Base-by-base conservation (phyloP, 169 alveolate species). In the Plasmodium knowlesi region DNA sequence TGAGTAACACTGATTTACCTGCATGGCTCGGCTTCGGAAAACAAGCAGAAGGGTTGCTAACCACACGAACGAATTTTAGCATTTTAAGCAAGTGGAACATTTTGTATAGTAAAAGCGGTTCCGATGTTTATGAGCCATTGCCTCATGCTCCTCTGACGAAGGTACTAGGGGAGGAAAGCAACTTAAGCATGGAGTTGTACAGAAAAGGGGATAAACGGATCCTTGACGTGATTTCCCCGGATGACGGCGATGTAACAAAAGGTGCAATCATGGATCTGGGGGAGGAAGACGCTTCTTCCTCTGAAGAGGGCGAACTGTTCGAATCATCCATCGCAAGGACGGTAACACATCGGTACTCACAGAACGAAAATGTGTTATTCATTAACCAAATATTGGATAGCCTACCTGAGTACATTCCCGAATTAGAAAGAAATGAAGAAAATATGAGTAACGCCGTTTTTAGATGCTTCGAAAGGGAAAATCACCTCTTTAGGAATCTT, bases 401-500 rank as follows among this genome's bases (percentile, higher is more conserved):
- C 54, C 94, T 98, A 28, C 99, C 99, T 4, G 61, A 57, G 16
- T 88, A 89, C 90, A 96, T 98, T 8, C 95, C 95, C 22, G 86
- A 83, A 14, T 90, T 98, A 46, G 84, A 90, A 72, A 96, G 98
- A 91, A 97, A 96, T 41, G 98, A 96, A 32, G 95, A 84, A 28
- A 95, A 97, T 34, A 96, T 98, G 92, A 97, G 98, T 70, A 97
- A 98, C 93, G 99, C 99, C 10, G 96, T 98, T 53, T 98, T 97
- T 95, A 96, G 99, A 92, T 98, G 98, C 96, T 95, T 98, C 83
- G 98, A 97, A 85, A 96, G 99, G 82, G 99, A 98, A 95, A 82
- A 91, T 70, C 39, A 91, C 25, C 76, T 91, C 39, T 80, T 82
- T 46, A 82, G 54, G 61, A 41, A 91, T 5, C 61, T 91, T 34